phyloP scores from a whole-genome alignment of 2,329 filamentous ascomycete species.

The Aspergillus versicolor region DNA sequence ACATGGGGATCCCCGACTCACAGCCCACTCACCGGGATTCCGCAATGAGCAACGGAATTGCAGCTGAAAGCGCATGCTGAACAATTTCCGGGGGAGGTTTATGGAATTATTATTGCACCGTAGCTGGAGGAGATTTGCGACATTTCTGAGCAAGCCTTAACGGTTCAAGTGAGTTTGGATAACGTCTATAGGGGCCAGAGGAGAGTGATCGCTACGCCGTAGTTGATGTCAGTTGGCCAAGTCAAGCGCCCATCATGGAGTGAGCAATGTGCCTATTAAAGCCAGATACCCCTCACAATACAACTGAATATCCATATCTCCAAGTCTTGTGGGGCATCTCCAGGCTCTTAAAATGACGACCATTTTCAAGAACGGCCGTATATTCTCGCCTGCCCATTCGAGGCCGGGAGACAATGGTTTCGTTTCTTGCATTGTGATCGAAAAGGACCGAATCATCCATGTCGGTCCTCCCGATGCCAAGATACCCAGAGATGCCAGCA shows the following conservation, averaged over 20 bases:
- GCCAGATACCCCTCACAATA: background rate
- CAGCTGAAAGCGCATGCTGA: no score
- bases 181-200: no score
- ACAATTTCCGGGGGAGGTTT: no score
- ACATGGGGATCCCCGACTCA: background rate
- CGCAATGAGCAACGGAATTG: no score
- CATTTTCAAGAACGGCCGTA: constrained; percentile 1
- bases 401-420: background rate
- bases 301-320: background rate
- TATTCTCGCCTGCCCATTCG: background rate
- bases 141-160: background rate
- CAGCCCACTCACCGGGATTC: background rate
- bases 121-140: background rate
- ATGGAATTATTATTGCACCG: background rate
- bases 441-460: constrained; percentile 40
- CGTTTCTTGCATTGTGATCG: constrained; percentile 33
- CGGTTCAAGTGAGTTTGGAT: no score
- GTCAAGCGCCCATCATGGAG: background rate
- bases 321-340: background rate
- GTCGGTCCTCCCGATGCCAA: constrained; percentile 36
- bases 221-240: background rate
- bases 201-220: no score
- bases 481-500: constrained; percentile 15
- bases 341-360: background rate
- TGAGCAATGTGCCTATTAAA: background rate